Conservation (phyloP, 2,329 filamentous ascomycete genomes). For the Penicillium sp. region DNA sequence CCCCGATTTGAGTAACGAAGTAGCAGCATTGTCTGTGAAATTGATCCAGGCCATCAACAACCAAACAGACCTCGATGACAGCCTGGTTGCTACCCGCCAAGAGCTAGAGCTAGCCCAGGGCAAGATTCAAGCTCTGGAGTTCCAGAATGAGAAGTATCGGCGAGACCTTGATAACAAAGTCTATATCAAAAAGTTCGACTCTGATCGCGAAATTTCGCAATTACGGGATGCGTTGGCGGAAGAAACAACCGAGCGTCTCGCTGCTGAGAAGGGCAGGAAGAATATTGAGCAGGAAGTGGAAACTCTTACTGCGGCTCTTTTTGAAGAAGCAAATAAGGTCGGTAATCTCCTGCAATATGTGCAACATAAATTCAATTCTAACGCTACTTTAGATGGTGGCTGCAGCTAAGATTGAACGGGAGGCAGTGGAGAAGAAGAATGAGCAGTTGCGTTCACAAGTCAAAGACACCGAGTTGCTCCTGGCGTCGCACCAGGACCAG, state of each 20-base stretch:
- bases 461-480: conserved; percentile 78
- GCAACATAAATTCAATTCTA: conserved; percentile 8
- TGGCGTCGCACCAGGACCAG: conserved; percentile 91
- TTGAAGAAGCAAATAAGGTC: conserved; percentile 92
- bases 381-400: conserved; percentile 72
- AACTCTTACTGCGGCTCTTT: conserved; percentile 85
- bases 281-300: conserved; percentile 91
- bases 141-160: conserved; percentile 67
- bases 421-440: conserved; percentile 77
- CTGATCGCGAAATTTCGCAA: conserved; percentile 69
- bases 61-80: conserved; percentile 88
- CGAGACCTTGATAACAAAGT: conserved; percentile 70
- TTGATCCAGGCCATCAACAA: conserved; percentile 97
- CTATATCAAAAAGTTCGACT: conserved; percentile 70
- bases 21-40: conserved; percentile 89
- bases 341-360: conserved; percentile 17
- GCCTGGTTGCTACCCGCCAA: conserved; percentile 74
- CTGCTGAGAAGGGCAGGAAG: conserved; percentile 76
- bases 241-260: conserved; percentile 64
- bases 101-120: conserved; percentile 74
- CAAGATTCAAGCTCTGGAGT: conserved; percentile 68
- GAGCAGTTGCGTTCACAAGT: conserved; percentile 84
- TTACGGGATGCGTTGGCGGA: conserved; percentile 61
- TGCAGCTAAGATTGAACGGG: conserved; percentile 79
- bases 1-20: conserved; percentile 69